Base-by-base conservation (phyloP, 768 basidiomycete genomes). In the Kwoniella heveanensis region DNA sequence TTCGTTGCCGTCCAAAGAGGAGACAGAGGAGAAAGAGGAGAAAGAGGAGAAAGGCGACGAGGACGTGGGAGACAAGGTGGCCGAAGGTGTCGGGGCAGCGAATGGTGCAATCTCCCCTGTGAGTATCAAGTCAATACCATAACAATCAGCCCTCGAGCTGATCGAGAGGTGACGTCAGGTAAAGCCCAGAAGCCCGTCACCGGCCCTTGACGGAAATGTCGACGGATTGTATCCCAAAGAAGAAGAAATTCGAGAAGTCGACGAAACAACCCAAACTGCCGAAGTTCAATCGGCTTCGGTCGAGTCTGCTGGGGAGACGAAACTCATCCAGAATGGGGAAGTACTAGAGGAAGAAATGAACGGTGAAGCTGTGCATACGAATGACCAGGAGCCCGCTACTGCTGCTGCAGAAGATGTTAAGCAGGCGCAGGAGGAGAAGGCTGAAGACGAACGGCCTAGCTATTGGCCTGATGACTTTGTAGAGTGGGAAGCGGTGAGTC, bases 401-500 rank as follows among this genome's bases (percentile, higher is more conserved):
- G 10, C n/a, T 46, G 37, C 10, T 9, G 22, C 15, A 83, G 39
- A 82, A 80, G 70, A 87, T 82, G 73, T 76, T 15, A 71, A 72
- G 57, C 21, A 67, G 6, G 70, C 60, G 0, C 59, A 60, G 47
- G 69, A 67, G 48, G 66, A 75, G 24, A 58, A 57, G 3, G 67
- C 69, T 37, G 57, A 58, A 47, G 57, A 58, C 30, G 32, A 44
- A 26, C 47, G 44, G 3, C 44, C 49, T 37, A 51, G 49, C 25
- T 49, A 60, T 29, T 57, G 71, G 0, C 69, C 72, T 8, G 70
- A 65, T 21, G 69, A 65, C 1, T 78, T 68, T 48, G 53, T 91
- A 44, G 92, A 95, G 79, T 97, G 94, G 93, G 91, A 95, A 82
- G 89, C 90, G 71, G 93, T 92, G 63, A 72, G 79, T 74, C 5